Evolutionary conservation across 371 early-diverging fungal species (phyloP), one percentile per base, ranked within the genome.

Genomic region (Phascolomyces articulosus): DNA sequence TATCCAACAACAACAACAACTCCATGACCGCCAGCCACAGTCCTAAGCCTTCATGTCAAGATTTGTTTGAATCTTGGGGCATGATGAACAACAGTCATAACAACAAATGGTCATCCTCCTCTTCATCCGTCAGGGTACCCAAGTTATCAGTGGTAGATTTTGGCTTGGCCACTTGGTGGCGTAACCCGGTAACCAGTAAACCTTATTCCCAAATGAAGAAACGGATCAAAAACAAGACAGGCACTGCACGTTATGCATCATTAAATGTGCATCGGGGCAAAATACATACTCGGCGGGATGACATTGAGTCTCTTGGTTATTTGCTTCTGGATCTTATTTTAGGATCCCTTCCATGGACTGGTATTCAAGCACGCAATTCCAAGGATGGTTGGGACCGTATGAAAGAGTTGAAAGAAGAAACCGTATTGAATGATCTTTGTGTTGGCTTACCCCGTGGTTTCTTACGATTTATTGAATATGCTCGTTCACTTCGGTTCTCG

Each of bases 401-500:
- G 79, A 64, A 71, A 9, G 68, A 71, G 31, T 75, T 85, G 49
- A 88, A 88, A 44, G 80, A 84, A 65, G 82, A 79, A 3, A 82
- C 75, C 1, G 66, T 70, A 1, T 66, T 87, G 15, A 70, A 75
- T 28, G 85, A 85, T 28, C 59, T 88, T 18, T 87, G 85, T 64
- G 75, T 78, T 8, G 89, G 87, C 2, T 60, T 84, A 28, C 87
- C 87, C 2, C 61, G 47, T 23, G 89, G 85, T 0, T 76, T 88
- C 24, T 64, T 85, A 71, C 86, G 80, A 18, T 87, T 79, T 63
- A 79, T 88, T 31, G 80, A 82, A 1, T 98, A 98, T 70, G 87
- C 93, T 3, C 80, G 97, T 57, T 79, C 80, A 40, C 83, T 98
- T 58, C 86, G 87, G 59, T 99, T 96, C 71, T 91, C 92, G 48